Percentiles rank a stretch among this genome's conserved stretches.
Evolutionary conservation across 106 monocot species (phyloP).

Genomic region (Narthecium ossifragum): DNA sequence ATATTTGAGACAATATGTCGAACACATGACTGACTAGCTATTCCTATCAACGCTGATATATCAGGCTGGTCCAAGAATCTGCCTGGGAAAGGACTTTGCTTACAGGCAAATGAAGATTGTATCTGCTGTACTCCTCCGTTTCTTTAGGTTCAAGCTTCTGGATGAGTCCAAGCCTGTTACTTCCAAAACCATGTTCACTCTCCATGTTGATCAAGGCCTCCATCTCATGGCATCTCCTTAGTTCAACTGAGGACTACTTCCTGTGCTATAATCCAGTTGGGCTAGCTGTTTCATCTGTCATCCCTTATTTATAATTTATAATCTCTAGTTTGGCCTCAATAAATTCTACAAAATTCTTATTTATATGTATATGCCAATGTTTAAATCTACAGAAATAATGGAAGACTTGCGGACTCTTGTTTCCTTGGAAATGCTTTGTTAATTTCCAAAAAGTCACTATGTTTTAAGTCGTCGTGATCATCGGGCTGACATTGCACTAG

Average conservation of each 20-base stretch:
- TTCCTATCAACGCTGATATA: neutral
- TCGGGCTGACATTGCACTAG: too few species aligned
- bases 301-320: too few species aligned
- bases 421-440: too few species aligned
- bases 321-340: too few species aligned
- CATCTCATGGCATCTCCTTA: slow-evolving; percentile 22
- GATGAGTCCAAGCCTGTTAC: slow-evolving; percentile 20
- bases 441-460: too few species aligned
- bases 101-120: slow-evolving; percentile 68
- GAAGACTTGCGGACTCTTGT: too few species aligned
- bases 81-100: slow-evolving; percentile 62
- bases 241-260: neutral
- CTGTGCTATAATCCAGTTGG: neutral
- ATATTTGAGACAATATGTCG: neutral
- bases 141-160: slow-evolving; percentile 39
- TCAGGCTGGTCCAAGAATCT: slow-evolving; percentile 46
- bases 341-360: too few species aligned
- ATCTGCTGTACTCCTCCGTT: slow-evolving; percentile 32
- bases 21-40: neutral
- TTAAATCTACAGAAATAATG: too few species aligned
- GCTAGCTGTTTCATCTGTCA: too few species aligned
- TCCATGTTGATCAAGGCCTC: slow-evolving; percentile 45
- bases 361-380: too few species aligned
- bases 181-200: slow-evolving; percentile 39
- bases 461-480: too few species aligned